Percentiles rank a stretch among this genome's conserved stretches.
Conservation (phyloP, 495 filamentous ascomycete genomes). For the Hyaloscypha finlandica region DNA sequence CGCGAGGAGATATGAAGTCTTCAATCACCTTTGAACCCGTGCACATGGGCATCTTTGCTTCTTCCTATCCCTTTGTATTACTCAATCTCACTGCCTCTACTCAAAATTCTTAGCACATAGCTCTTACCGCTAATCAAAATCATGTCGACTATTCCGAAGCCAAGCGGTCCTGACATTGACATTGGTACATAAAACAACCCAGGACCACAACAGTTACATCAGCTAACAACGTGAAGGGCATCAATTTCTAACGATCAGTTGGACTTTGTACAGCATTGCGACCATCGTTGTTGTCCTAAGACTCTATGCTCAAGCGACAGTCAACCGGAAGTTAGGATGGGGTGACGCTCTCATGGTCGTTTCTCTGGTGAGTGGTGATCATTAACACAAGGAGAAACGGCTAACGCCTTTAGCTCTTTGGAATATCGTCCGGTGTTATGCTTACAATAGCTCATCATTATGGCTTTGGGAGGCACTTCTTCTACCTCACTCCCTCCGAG, state of each 20-base stretch:
- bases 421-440: too few species aligned
- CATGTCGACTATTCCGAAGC: conserved; percentile 6
- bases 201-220: background rate
- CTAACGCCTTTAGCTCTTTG: too few species aligned
- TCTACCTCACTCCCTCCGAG: too few species aligned
- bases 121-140: background rate
- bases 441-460: conserved; percentile 4
- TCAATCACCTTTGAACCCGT: background rate
- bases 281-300: background rate
- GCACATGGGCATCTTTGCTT: background rate
- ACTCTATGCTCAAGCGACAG: background rate
- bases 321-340: conserved; percentile 6
- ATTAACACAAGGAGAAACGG: background rate
- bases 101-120: background rate
- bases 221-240: background rate
- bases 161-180: background rate
- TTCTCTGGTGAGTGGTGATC: conserved; percentile 4
- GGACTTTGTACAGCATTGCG: conserved; percentile 1
- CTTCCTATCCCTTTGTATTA: background rate
- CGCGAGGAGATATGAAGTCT: conserved; percentile 2
- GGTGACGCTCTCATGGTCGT: conserved; percentile 5
- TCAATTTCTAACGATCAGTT: conserved; percentile 2
- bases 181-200: background rate
- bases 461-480: too few species aligned
- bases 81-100: background rate